Conservation (phyloP, 1,284 basidiomycete genomes). For the Trichosporon faecale region DNA sequence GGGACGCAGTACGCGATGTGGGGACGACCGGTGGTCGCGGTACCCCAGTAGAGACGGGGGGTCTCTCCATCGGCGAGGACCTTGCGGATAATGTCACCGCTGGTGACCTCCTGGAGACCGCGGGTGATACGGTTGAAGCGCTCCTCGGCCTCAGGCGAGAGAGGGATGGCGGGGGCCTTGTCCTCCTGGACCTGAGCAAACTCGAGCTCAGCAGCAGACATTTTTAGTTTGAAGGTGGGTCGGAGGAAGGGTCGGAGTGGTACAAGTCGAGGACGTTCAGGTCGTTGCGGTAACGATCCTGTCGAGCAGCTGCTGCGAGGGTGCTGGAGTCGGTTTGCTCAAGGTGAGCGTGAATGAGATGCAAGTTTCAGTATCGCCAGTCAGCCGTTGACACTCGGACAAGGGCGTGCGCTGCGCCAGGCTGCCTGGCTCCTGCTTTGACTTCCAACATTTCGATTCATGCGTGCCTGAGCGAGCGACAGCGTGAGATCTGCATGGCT, state of each 20-base stretch:
- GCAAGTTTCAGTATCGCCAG: not conserved
- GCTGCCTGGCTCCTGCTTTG: not conserved
- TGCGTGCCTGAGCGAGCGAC: not conserved
- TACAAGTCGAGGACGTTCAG: not conserved
- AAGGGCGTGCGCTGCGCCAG: not conserved
- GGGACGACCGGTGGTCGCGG: slow-evolving; percentile 89
- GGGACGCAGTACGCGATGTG: slow-evolving; percentile 98
- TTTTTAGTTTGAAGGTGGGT: not conserved
- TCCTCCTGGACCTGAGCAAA: slow-evolving; percentile 29
- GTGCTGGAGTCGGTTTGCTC: slow-evolving; percentile 3
- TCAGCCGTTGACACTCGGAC: not conserved
- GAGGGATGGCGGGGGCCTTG: slow-evolving; percentile 30
- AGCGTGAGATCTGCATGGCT: not conserved
- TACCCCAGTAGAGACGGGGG: slow-evolving; percentile 87
- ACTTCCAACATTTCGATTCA: slow-evolving; percentile 8
- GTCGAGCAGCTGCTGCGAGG: not conserved
- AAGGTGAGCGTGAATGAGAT: not conserved
- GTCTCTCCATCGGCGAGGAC: slow-evolving; percentile 74
- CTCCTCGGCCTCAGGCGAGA: slow-evolving; percentile 54
- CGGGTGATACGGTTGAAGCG: slow-evolving; percentile 84
- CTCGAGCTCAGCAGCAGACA: slow-evolving; percentile 25
- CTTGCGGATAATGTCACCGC: slow-evolving; percentile 75
- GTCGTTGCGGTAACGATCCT: not conserved
- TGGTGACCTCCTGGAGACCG: slow-evolving; percentile 81
- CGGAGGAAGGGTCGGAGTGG: slow-evolving; percentile 11